These are phyloP conservation scores for Candida anglica DNA, from an alignment of 805 yeast species.

Conservation along the genomic window DNA sequence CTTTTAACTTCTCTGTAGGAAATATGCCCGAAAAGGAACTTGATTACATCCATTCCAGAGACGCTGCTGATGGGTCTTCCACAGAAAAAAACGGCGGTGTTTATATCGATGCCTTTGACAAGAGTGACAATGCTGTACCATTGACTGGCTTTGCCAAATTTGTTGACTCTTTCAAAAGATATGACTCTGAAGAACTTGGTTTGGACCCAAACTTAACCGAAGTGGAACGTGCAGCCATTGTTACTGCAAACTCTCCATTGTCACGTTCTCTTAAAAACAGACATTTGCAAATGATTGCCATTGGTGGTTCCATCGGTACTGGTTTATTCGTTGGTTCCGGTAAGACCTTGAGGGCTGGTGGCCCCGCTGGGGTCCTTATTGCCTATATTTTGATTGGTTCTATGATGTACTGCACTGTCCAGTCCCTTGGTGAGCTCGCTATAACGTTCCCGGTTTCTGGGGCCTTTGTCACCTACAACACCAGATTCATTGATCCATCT, in stretches of 20 bases:
- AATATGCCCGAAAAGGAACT: constrained; percentile 40
- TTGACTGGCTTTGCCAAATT: constrained; percentile 15
- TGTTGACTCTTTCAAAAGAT: constrained; percentile 29
- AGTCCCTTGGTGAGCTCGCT: constrained; percentile 58
- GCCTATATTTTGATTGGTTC: constrained; percentile 55
- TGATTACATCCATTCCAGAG: constrained; percentile 34
- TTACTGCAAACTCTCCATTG: constrained; percentile 47
- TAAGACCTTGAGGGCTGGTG: constrained; percentile 56
- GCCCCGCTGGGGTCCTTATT: constrained; percentile 69
- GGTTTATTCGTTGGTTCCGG: constrained; percentile 79
- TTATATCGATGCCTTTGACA: constrained; percentile 24
- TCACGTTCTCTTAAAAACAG: constrained; percentile 53
- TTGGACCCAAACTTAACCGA: constrained; percentile 31
- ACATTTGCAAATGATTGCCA: constrained; percentile 76
- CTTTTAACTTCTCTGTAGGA: constrained; percentile 9
- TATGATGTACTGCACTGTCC: constrained; percentile 58
- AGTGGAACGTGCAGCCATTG: constrained; percentile 30
- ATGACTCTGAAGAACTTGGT: constrained; percentile 33
- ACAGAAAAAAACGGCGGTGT: constrained; percentile 37
- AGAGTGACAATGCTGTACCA: constrained; percentile 2
- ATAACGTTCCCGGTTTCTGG: constrained; percentile 66
- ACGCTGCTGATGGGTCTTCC: constrained; percentile 28
- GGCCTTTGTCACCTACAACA: constrained; percentile 58
- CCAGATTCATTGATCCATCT: constrained; percentile 55
- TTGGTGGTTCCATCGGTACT: constrained; percentile 82